A percentile compares a stretch with the other conserved stretches of the same genome.
These are phyloP conservation scores for Geum urbanum DNA, from an alignment of 306 rosid genomes.

Conservation along the genomic window DNA sequence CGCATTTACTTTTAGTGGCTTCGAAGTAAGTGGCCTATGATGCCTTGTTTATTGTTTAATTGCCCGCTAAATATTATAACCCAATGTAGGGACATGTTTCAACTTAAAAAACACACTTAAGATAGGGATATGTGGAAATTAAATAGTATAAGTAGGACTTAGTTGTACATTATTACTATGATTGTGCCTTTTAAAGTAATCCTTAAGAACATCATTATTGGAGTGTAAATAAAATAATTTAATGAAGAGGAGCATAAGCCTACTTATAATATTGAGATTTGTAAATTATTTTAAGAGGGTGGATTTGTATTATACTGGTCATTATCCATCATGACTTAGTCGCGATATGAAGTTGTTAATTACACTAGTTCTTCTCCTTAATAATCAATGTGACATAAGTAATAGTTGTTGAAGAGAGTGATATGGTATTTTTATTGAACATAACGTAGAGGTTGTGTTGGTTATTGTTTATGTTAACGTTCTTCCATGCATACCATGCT, in stretches of 20 bases:
- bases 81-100: neutral
- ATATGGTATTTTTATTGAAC: neutral
- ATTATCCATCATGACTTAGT: neutral
- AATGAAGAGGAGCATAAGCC: neutral
- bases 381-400: neutral
- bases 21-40: conserved; percentile 22
- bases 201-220: conserved; percentile 25
- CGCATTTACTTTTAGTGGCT: neutral
- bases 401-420: neutral
- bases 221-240: neutral
- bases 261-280: neutral
- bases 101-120: conserved; percentile 2
- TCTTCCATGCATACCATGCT: neutral
- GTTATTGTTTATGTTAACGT: neutral
- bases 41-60: conserved; percentile 10
- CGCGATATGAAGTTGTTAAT: neutral
- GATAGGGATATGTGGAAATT: conserved; percentile 20
- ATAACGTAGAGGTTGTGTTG: neutral
- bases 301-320: neutral
- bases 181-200: conserved; percentile 10
- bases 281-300: neutral
- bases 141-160: conserved; percentile 2
- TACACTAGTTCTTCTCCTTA: neutral
- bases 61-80: neutral
- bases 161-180: conserved; percentile 1